Base-by-base conservation (phyloP, 2,329 filamentous ascomycete genomes). In the Coniochaeta pulveracea region DNA sequence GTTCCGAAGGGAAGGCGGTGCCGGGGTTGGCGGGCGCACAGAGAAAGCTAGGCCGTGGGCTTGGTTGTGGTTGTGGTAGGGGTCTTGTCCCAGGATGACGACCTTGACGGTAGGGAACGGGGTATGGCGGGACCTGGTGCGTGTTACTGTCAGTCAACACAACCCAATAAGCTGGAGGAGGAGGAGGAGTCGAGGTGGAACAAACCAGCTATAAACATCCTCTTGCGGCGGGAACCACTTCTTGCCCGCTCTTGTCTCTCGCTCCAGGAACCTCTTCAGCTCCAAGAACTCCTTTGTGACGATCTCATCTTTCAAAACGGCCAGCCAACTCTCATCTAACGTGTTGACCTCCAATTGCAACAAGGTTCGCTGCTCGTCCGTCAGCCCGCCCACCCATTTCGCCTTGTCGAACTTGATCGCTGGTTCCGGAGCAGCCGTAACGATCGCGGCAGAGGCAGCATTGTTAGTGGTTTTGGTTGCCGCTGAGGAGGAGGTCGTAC, bases 31-130 rank as follows among this genome's bases (percentile, higher is more conserved):
- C 3, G 89, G 80, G 8, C 84, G 83, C 35, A 96, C 88, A 30
- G 85, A 94, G 68, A 98, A 98, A 53, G 84, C 89, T 38, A 98
- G 77, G 26, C 91, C 91, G 56, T 96, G 91, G 33, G 91, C 91
- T 66, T 98, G 91, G 57, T 93, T 93, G 54, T 76, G 57, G 55
- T 93, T 93, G 64, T 98, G 91, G 57, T 98, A 98, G 3, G 91
- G 91, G 54, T 98, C 91, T 62, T 98, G 91, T 43, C 91, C 91
- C 35, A 96, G 59, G 50, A 98, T 86, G 39, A 98, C 88, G 37
- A 83, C 82, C 57, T 93, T 94, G 55, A 96, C 88, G 10, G 69
- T 80, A 61, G 80, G 64, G 46, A 98, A 78, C 6, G 91, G 88
- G 1, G 89, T 95, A 55, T 93, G 82, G 17, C 86, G 82, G 39